These are phyloP conservation scores for Hypholoma sublateritium DNA, from an alignment of 768 basidiomycete species.

Conservation along the genomic window DNA sequence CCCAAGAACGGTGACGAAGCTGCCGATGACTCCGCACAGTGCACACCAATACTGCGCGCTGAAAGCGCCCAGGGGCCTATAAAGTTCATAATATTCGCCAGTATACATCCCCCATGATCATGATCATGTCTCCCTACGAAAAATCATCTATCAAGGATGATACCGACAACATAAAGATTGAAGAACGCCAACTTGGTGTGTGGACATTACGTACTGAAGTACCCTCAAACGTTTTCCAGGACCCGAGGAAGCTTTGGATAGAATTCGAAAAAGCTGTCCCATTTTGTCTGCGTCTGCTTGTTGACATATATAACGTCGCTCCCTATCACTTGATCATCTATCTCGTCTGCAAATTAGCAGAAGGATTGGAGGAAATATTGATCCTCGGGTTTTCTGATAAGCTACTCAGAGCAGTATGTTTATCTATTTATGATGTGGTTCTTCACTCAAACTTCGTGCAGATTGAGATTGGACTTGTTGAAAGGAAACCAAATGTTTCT, in stretches of 20 bases:
- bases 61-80: too few species aligned
- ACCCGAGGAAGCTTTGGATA: not conserved
- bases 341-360: not conserved
- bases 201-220: not conserved
- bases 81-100: too few species aligned
- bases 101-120: too few species aligned
- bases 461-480: not conserved
- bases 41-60: too few species aligned
- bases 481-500: not conserved
- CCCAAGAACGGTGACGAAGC: too few species aligned
- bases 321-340: not conserved
- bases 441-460: not conserved
- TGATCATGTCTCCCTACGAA: too few species aligned
- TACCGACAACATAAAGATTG: not conserved
- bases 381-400: not conserved
- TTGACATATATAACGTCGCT: not conserved
- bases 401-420: not conserved
- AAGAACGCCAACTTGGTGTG: not conserved
- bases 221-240: not conserved
- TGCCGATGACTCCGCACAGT: too few species aligned
- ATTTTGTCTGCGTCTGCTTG: not conserved
- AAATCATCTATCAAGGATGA: too few species aligned
- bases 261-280: not conserved
- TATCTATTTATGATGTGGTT: not conserved
- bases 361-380: not conserved